Evolutionary conservation across 2,329 filamentous ascomycete species (phyloP).

Genomic region (Aspergillus sp.): DNA sequence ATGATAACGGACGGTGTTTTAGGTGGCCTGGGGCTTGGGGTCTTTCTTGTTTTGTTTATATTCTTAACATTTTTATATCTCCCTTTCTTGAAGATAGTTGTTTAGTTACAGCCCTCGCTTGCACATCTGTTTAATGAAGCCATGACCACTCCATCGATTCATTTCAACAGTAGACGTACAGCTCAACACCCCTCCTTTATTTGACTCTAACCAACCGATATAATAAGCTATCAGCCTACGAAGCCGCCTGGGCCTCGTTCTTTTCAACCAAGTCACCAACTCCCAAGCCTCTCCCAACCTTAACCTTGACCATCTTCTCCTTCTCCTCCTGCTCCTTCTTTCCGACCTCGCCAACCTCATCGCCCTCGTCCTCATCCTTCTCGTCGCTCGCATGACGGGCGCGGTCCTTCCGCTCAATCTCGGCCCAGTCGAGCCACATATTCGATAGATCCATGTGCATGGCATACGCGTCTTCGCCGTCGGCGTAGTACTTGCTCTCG

Average conservation of each 20-base stretch:
- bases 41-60: background rate
- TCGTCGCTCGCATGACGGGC: conserved; percentile 33
- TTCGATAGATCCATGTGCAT: conserved; percentile 81
- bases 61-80: background rate
- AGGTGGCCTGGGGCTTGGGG: background rate
- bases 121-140: background rate
- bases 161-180: background rate
- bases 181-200: background rate
- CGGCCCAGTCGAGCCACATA: conserved; percentile 49
- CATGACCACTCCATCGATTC: background rate
- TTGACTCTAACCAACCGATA: background rate
- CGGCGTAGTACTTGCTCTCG: conserved; percentile 67
- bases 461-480: conserved; percentile 91
- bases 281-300: conserved; percentile 76
- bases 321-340: conserved; percentile 46
- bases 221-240: background rate
- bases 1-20: background rate
- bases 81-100: background rate
- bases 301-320: conserved; percentile 76
- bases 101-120: background rate
- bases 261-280: conserved; percentile 63
- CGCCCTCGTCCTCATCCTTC: conserved; percentile 61
- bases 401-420: conserved; percentile 42
- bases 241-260: conserved; percentile 38
- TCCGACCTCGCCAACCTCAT: conserved; percentile 67